A percentile compares a stretch with the other conserved stretches of the same genome.
Evolutionary conservation across 163 green algal genomes (phyloP).

Genomic region (Coccomyxa subellipsoidea): DNA sequence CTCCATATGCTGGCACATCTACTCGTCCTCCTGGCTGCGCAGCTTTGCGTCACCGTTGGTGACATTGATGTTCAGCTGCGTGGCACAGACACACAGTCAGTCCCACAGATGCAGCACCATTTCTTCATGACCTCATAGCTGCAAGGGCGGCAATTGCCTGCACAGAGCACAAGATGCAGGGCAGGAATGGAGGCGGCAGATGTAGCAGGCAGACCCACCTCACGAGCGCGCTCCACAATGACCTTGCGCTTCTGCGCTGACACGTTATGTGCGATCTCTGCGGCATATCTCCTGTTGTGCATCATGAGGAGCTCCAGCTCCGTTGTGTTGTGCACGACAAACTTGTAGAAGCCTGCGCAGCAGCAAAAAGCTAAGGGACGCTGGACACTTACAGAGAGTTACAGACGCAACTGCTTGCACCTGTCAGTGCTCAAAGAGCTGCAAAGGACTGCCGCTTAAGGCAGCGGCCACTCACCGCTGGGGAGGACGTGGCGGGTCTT

Average conservation of each 20-base stretch:
- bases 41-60: conserved; percentile 88
- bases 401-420: too few relatives aligned
- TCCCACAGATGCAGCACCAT: background rate
- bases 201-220: conserved; percentile 41
- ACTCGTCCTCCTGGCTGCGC: conserved; percentile 97
- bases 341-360: conserved; percentile 83
- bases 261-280: conserved; percentile 91
- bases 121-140: background rate
- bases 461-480: conserved; percentile 53
- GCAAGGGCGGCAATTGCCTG: too few relatives aligned
- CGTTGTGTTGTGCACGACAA: conserved; percentile 89
- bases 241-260: conserved; percentile 92
- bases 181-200: background rate
- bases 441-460: too few relatives aligned
- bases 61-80: conserved; percentile 93
- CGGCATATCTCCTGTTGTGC: conserved; percentile 94
- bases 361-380: background rate
- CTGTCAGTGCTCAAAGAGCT: background rate
- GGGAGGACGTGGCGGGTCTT: conserved; percentile 91
- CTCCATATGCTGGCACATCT: conserved; percentile 24
- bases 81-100: background rate
- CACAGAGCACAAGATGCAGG: too few relatives aligned
- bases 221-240: conserved; percentile 92
- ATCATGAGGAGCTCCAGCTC: conserved; percentile 99
- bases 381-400: too few relatives aligned